Evolutionary conservation across 2,329 filamentous ascomycete genomes (phyloP).

Genomic region (Metarhizium album): DNA sequence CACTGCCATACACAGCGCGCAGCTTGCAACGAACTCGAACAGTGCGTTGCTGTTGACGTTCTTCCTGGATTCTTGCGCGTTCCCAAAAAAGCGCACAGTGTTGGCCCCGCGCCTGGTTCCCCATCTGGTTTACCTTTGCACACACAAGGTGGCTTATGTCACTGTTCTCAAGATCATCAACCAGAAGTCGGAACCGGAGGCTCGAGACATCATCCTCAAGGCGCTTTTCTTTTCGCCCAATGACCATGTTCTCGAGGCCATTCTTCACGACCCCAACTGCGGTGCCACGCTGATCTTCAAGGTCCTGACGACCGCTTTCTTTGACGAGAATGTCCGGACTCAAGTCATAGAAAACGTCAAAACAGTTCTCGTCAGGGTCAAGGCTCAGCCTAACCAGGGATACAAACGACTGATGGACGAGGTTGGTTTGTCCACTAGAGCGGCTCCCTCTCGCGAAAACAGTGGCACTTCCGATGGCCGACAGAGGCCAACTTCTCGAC

Average conservation of each 20-base stretch:
- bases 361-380: conserved; percentile 77
- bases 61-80: conserved; percentile 97
- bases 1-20: conserved; percentile 93
- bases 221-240: conserved; percentile 87
- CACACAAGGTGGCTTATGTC: conserved; percentile 95
- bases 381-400: conserved; percentile 86
- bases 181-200: conserved; percentile 88
- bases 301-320: conserved; percentile 92
- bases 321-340: conserved; percentile 79
- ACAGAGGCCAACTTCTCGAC: conserved; percentile 45
- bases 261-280: conserved; percentile 81
- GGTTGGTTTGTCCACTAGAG: conserved; percentile 72
- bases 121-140: conserved; percentile 89
- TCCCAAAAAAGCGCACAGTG: conserved; percentile 82
- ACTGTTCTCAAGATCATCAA: conserved; percentile 98
- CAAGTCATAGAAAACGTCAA: conserved; percentile 91
- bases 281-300: conserved; percentile 97
- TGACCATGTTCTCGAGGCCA: conserved; percentile 78
- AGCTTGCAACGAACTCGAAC: conserved; percentile 92
- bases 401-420: conserved; percentile 99
- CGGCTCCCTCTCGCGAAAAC: conserved; percentile 32
- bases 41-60: conserved; percentile 89
- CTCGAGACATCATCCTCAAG: conserved; percentile 78
- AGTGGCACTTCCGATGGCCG: conserved; percentile 36
- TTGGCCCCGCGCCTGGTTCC: conserved; percentile 86